These are phyloP conservation scores for Eutypa lata DNA, from an alignment of 2,329 filamentous ascomycete genomes.

Conservation along the genomic window DNA sequence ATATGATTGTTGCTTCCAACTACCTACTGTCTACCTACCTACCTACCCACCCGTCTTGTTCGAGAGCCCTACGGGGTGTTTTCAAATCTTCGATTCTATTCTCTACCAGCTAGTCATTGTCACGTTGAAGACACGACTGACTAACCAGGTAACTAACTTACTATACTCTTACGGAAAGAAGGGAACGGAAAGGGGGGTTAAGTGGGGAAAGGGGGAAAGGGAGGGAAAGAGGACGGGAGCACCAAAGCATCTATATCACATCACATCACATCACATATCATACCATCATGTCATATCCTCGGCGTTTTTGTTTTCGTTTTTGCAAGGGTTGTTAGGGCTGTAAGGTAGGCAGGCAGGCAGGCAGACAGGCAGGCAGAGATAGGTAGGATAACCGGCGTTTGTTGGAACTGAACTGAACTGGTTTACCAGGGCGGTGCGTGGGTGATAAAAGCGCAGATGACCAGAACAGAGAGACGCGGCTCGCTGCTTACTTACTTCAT, in stretches of 20 bases:
- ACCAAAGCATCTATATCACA: background rate
- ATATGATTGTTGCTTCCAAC: background rate
- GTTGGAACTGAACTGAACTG: too few species aligned
- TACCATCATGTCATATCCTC: background rate
- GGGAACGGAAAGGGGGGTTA: background rate
- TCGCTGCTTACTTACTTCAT: too few species aligned
- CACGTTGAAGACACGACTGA: too few species aligned
- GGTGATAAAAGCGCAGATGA: too few species aligned
- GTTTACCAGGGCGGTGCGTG: too few species aligned
- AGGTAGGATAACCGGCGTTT: too few species aligned
- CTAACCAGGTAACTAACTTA: too few species aligned
- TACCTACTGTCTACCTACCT: background rate
- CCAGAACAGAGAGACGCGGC: too few species aligned
- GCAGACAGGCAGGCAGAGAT: background rate
- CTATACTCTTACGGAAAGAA: background rate
- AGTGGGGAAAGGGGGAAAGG: background rate
- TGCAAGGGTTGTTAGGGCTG: background rate
- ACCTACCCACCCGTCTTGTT: background rate
- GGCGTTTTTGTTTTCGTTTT: background rate
- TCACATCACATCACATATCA: background rate
- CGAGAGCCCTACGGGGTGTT: background rate
- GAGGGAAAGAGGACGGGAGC: background rate
- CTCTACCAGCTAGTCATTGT: too few species aligned
- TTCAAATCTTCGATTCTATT: background rate
- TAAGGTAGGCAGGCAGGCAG: background rate